These are phyloP conservation scores for Trametes punicea DNA, from an alignment of 768 basidiomycete genomes.

Conservation along the genomic window DNA sequence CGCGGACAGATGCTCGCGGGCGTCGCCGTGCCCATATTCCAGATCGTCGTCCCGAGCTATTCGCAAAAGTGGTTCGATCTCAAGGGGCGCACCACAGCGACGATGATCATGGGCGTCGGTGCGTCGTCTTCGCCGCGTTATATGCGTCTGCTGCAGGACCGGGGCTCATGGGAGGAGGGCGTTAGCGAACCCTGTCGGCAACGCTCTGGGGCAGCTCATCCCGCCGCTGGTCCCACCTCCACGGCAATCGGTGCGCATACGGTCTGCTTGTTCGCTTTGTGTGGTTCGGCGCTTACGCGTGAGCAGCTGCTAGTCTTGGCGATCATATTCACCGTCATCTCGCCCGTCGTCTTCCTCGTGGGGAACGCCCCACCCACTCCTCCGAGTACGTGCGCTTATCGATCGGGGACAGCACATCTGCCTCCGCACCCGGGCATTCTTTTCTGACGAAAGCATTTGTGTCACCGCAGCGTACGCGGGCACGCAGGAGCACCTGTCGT, in stretches of 20 bases:
- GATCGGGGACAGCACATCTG: too few species aligned
- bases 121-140: neutral
- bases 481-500: constrained; percentile 52
- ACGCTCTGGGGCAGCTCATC: constrained; percentile 69
- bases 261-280: neutral
- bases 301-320: constrained; percentile 65
- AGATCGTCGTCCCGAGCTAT: constrained; percentile 75
- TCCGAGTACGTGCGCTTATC: constrained; percentile 52
- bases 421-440: too few species aligned
- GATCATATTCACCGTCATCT: constrained; percentile 61
- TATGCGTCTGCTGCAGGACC: neutral
- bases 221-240: constrained; percentile 54
- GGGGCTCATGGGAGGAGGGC: neutral
- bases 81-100: constrained; percentile 73
- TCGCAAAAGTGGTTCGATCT: constrained; percentile 85
- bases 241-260: constrained; percentile 52
- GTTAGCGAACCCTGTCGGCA: constrained; percentile 70
- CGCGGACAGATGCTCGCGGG: constrained; percentile 52
- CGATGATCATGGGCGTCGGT: constrained; percentile 53
- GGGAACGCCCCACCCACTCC: constrained; percentile 64
- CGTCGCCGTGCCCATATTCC: constrained; percentile 68
- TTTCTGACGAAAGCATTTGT: too few species aligned
- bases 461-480: constrained; percentile 55
- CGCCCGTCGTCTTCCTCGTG: constrained; percentile 60
- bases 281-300: neutral